Evolutionary conservation across 805 yeast species (phyloP), one percentile per base, ranked within the genome.

Genomic region (Hyphopichia homilentoma): DNA sequence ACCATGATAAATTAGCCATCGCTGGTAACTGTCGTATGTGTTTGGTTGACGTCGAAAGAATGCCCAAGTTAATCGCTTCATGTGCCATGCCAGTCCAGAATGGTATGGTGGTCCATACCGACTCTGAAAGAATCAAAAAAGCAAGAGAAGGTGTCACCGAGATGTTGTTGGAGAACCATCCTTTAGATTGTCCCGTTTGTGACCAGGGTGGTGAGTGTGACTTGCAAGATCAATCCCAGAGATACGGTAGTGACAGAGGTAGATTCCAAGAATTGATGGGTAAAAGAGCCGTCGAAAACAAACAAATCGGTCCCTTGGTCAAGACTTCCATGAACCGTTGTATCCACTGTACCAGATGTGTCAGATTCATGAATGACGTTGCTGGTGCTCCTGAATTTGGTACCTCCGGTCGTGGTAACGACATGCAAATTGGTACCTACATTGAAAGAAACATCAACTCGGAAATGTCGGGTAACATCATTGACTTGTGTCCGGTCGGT

Each of bases 191-290:
- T 65, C 95, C 95, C 16, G 82, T 85, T 35, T 85, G 95, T 62
- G 95, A 85, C 64, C 95, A 85, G 64, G 95, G 95, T 63, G 95
- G 95, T 44, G 95, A 85, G 61, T 85, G 95, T 69, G 95, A 85
- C 57, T 73, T 85, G 48, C 95, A 86, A 66, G 95, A 86, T 55
- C 95, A 85, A 68, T 70, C 86, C 13, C 66, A 80, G 54, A 75
- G 93, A 56, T 83, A 83, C 54, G 95, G 95, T 38, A 64, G 83
- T 33, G 95, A 85, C 62, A 75, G 95, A 43, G 94, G 95, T 45
- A 76, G 95, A 58, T 86, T 82, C 66, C 61, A 71, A 40, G 95
- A 85, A 60, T 75, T 84, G 34, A 69, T 75, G 35, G 95, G 95
- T 52, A 85, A 85, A 66, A 75, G 95, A 51, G 94, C 95, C 20